These are phyloP conservation scores for Venturia nashicola DNA, from an alignment of 2,329 filamentous ascomycete species.

Conservation along the genomic window DNA sequence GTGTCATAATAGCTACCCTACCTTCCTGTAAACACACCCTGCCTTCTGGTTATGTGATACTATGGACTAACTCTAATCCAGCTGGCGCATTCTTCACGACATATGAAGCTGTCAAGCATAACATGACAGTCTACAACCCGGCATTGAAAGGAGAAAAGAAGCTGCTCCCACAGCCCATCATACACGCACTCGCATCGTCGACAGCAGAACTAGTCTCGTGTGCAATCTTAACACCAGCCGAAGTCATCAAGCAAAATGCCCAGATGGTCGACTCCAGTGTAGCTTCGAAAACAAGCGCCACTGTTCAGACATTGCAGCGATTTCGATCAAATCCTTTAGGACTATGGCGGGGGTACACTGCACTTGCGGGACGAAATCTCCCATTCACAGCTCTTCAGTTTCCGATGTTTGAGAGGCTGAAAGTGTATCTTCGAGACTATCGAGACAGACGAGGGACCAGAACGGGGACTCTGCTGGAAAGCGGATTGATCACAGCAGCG, in stretches of 20 bases:
- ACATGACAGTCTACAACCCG: constrained; percentile 42
- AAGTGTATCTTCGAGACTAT: constrained; percentile 37
- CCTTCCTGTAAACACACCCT: constrained; percentile 52
- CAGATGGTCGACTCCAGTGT: constrained; percentile 54
- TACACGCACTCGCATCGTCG: constrained; percentile 63
- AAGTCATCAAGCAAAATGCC: constrained; percentile 88
- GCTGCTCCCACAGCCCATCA: constrained; percentile 51
- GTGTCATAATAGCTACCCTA: constrained; percentile 74
- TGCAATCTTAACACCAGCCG: constrained; percentile 73
- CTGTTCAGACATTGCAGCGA: constrained; percentile 42
- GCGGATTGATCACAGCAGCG: constrained; percentile 56
- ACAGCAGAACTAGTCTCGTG: constrained; percentile 75
- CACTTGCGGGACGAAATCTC: constrained; percentile 68
- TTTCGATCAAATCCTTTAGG: constrained; percentile 45
- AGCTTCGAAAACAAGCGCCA: constrained; percentile 29
- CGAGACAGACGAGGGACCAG: constrained; percentile 26
- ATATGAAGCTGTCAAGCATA: constrained; percentile 64
- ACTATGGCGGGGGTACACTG: constrained; percentile 62
- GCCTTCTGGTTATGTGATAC: neutral
- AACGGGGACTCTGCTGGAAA: constrained; percentile 45
- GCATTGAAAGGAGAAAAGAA: constrained; percentile 18
- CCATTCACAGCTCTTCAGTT: constrained; percentile 86
- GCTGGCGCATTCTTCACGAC: constrained; percentile 83
- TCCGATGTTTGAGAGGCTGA: constrained; percentile 67
- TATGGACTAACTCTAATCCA: constrained; percentile 18